phyloP scores from a whole-genome alignment of 129 eudicot species.

The Arctium lappa region DNA sequence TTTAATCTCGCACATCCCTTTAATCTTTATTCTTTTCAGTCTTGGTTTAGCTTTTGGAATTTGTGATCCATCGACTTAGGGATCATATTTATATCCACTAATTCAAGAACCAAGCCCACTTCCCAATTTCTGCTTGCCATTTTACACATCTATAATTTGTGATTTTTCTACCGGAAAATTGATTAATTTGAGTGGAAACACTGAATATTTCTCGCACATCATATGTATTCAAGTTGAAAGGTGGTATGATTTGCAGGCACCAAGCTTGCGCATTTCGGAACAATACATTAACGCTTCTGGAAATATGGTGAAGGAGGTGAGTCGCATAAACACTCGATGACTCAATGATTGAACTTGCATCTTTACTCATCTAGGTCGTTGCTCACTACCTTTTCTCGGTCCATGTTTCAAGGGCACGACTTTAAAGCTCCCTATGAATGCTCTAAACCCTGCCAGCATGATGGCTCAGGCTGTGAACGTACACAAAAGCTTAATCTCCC shows the following conservation, averaged over 20 bases:
- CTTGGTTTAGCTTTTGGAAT: no score
- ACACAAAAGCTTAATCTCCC: slow-evolving; percentile 56
- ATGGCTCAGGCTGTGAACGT: slow-evolving; percentile 63
- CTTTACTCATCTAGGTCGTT: not conserved
- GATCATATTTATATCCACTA: no score
- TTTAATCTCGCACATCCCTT: no score
- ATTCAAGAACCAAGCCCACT: no score
- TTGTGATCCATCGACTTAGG: no score
- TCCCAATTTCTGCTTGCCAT: no score
- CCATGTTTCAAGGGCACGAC: slow-evolving; percentile 54
- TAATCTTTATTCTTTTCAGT: no score
- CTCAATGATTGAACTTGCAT: not conserved
- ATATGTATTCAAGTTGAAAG: slow-evolving; percentile 1
- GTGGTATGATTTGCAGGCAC: slow-evolving; percentile 59
- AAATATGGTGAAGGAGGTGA: slow-evolving; percentile 79
- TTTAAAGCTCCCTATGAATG: slow-evolving; percentile 63
- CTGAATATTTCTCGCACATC: not conserved
- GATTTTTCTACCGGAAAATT: no score
- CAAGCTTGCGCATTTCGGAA: slow-evolving; percentile 81
- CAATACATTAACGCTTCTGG: slow-evolving; percentile 81
- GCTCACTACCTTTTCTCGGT: not conserved
- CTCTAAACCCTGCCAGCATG: slow-evolving; percentile 73
- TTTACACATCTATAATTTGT: no score
- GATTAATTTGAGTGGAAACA: no score
- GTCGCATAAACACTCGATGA: not conserved